phyloP scores from a whole-genome alignment of 805 yeast genomes.

The Wickerhamomyces bovis region DNA sequence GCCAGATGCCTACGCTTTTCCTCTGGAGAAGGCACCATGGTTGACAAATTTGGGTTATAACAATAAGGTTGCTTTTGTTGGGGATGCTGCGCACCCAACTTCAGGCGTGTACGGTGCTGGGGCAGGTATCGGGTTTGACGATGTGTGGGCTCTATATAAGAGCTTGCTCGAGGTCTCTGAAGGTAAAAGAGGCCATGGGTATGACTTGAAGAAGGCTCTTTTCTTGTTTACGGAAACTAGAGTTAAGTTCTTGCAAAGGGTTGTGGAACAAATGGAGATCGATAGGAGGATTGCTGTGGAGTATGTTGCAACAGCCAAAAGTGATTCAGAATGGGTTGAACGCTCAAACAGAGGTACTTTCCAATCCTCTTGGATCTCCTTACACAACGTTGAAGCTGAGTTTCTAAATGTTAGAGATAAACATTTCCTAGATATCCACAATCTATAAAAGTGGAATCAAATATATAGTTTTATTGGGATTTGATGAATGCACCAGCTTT shows the following conservation, averaged over 20 bases:
- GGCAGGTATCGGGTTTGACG: slow-evolving; percentile 14
- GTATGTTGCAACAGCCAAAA: slow-evolving; percentile 2
- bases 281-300: slow-evolving; percentile 1
- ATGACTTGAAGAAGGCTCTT: slow-evolving; percentile 7
- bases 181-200: neutral
- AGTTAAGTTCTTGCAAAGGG: slow-evolving; percentile 5
- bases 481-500: too few relatives aligned
- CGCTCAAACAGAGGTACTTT: neutral
- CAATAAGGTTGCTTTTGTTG: slow-evolving; percentile 11
- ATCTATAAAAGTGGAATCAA: neutral
- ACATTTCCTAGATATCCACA: slow-evolving; percentile 6
- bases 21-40: slow-evolving; percentile 15
- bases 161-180: slow-evolving; percentile 3
- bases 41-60: slow-evolving; percentile 3
- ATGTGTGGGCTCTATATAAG: slow-evolving; percentile 11
- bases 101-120: slow-evolving; percentile 16
- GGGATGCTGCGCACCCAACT: slow-evolving; percentile 16
- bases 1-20: slow-evolving; percentile 14
- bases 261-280: slow-evolving; percentile 9
- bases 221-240: slow-evolving; percentile 9
- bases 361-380: slow-evolving; percentile 6
- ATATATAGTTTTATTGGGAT: too few relatives aligned
- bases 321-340: slow-evolving; percentile 10
- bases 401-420: slow-evolving; percentile 5
- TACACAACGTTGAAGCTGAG: slow-evolving; percentile 7